Evolutionary conservation across 2,329 filamentous ascomycete genomes (phyloP), one percentile per base, ranked within the genome.

Genomic region (Coniochaeta ligniaria): DNA sequence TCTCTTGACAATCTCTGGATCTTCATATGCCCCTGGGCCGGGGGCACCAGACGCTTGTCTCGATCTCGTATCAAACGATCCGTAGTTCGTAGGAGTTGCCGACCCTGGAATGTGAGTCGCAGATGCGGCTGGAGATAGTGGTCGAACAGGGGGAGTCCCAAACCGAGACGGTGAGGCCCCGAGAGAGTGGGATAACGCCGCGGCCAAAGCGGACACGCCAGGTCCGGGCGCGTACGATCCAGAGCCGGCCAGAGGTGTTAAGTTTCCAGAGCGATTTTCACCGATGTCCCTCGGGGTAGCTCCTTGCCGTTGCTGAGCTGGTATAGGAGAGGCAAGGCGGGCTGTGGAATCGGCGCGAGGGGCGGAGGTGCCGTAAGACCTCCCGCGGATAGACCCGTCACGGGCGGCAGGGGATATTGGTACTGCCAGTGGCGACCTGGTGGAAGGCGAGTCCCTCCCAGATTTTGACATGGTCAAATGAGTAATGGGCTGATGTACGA

Each of bases 1-100:
- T 66, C 94, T 84, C 72, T 88, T 92, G 65, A 99, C 84, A 59
- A 98, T 91, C 72, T 97, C 93, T 17, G 92, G 89, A 69, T 98
- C 92, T 75, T 98, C 93, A 70, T 88, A 89, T 5, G 88, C 86
- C 24, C 80, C 85, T 45, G 79, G 75, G 56, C 80, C 83, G 57
- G 74, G 73, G 62, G 72, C 73, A 57, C 78, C 70, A 55, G 73
- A 70, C 63, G 73, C 62, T 14, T 71, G 72, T 57, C 82, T 83
- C 45, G 83, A 81, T 65, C 87, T 83, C 57, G 85, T 84, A 64
- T 95, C 91, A 68, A 96, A 92, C 11, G 92, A 96, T 59, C 92
- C 94, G 73, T 95, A 96, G 68, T 89, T 90, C 63, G 88, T 90
- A 28, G 85, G 84, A 3, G 86, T 83, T 14, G 78, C 74, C 62